Evolutionary conservation across 371 early-diverging fungal genomes (phyloP).

Genomic region (Mucor velutinosus): DNA sequence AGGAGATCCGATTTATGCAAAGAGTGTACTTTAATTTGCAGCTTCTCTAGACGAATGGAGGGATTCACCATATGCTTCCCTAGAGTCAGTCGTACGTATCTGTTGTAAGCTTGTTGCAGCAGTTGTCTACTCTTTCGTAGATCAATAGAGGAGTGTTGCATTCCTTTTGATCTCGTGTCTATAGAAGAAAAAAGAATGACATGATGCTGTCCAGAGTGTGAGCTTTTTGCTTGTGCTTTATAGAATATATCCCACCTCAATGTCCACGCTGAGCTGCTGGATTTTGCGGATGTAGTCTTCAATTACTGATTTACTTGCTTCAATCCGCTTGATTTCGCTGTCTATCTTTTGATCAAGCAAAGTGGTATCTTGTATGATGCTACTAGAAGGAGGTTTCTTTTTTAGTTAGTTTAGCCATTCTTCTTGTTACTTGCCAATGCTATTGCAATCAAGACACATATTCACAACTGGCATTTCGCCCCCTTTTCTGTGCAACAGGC

Average conservation of each 20-base stretch:
- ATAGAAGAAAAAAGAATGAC: not conserved
- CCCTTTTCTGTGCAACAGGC: not conserved
- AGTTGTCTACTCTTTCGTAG: not conserved
- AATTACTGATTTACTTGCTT: not conserved
- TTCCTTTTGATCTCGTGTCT: not conserved
- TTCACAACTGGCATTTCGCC: not conserved
- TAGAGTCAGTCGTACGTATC: not conserved
- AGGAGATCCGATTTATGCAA: conserved; percentile 3
- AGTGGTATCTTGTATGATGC: not conserved
- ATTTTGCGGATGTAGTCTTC: not conserved
- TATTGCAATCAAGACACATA: not conserved
- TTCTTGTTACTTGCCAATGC: not conserved
- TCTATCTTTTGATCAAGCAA: not conserved
- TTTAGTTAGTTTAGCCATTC: conserved; percentile 12
- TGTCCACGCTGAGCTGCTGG: not conserved
- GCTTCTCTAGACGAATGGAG: not conserved
- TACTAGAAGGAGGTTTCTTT: not conserved
- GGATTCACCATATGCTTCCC: not conserved
- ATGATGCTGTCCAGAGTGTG: not conserved
- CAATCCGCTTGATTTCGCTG: not conserved
- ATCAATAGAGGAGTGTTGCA: not conserved
- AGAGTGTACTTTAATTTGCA: conserved; percentile 17
- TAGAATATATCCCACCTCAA: not conserved
- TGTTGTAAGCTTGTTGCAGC: not conserved
- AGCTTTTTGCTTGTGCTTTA: not conserved